Evolutionary conservation across 495 filamentous ascomycete genomes (phyloP).

Genomic region (Chaetomidium leptoderma): DNA sequence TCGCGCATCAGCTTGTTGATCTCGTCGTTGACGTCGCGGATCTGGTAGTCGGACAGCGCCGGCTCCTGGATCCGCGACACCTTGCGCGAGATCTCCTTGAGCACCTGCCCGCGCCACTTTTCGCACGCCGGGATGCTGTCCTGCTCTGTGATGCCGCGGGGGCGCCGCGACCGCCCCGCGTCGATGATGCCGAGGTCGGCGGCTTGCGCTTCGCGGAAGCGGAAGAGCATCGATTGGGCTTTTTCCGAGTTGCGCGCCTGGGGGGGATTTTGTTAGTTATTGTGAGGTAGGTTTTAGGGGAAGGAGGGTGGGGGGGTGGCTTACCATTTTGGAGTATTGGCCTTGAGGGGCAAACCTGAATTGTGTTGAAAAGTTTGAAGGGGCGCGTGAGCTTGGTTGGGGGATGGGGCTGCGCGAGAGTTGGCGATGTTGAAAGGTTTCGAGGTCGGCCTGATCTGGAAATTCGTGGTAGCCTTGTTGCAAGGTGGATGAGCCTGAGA

Average conservation of each 20-base stretch:
- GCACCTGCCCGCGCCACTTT: slow-evolving; percentile 96
- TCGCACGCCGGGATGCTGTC: slow-evolving; percentile 82
- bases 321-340: slow-evolving; percentile 12
- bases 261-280: not conserved
- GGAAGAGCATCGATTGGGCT: slow-evolving; percentile 99
- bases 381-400: not conserved
- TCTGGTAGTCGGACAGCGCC: slow-evolving; percentile 87
- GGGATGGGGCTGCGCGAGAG: not conserved
- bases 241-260: slow-evolving; percentile 84
- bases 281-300: not conserved
- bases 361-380: not conserved
- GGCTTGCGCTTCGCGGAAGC: slow-evolving; percentile 96
- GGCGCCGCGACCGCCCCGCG: slow-evolving; percentile 80
- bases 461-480: slow-evolving; percentile 22
- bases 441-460: slow-evolving; percentile 13
- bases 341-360: not conserved
- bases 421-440: not conserved
- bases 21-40: slow-evolving; percentile 97
- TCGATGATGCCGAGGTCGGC: slow-evolving; percentile 95
- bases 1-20: slow-evolving; percentile 99
- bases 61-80: slow-evolving; percentile 90
- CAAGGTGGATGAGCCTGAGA: too few relatives aligned
- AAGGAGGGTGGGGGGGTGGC: not conserved
- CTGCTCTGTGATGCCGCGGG: slow-evolving; percentile 81
- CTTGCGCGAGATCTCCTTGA: slow-evolving; percentile 96